Evolutionary conservation across 1,284 basidiomycete species (phyloP), one percentile per base, ranked within the genome.

Genomic region (Laetiporus sulphureus): DNA sequence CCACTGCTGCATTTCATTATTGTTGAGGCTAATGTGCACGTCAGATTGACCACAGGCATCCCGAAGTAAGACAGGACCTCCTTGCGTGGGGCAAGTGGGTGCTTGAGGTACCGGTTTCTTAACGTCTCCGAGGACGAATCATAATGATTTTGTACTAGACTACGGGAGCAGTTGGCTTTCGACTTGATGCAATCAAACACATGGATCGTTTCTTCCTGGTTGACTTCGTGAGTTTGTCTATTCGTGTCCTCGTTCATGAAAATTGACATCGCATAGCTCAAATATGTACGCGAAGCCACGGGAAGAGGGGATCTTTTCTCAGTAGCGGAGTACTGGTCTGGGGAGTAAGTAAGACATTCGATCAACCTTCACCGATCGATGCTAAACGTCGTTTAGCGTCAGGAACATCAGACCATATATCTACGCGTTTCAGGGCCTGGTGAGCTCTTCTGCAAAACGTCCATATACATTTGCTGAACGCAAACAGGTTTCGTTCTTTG

Each of bases 121-220:
- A 20, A 33, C 7, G 42, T 12, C 7, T 10, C 8, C 10, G 7
- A 15, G 3, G 11, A 7, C 12, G 3, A 4, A 5, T 29, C 10
- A 11, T 13, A 38, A 32, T 46, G 36, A 32, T 10, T 21, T 29
- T 12, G 15, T 19, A 25, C 11, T 49, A 92, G 78, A 85, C 82
- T 31, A 91, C 87, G 1, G 83, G 83, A 4, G 87, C 81, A 8
- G 68, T 70, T 21, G 92, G 92, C 3, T 92, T 93, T 63, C 73
- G 91, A 33, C 73, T 94, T 27, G 92, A 94, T 54, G 92, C 91
- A 10, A 87, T 92, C 55, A 94, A 93, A 59, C 85, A 89, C 50
- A 81, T 86, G 45, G 84, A 89, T 57, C 65, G 71, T 43, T 64
- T 65, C 21, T 89, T 88, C 53, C 61, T 84, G 13, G 54, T 74